These are phyloP conservation scores for Fusarium armeniacum DNA, from an alignment of 2,329 filamentous ascomycete species.

Conservation along the genomic window DNA sequence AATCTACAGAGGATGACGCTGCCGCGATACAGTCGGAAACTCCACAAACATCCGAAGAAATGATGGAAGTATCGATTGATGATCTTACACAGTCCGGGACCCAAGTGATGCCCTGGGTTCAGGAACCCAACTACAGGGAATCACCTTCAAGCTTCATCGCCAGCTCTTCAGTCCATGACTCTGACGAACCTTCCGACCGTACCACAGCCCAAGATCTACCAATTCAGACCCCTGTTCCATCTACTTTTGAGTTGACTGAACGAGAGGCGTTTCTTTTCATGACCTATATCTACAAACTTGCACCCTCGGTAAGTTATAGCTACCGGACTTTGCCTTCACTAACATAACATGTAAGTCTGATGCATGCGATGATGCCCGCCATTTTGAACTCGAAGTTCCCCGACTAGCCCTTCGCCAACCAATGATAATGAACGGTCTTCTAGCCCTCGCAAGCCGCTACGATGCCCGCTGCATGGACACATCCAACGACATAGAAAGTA, in stretches of 20 bases:
- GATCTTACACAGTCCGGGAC: accelerated
- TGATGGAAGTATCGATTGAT: neutral
- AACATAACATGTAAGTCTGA: neutral
- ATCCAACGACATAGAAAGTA: neutral
- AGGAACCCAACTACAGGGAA: neutral
- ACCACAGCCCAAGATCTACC: neutral
- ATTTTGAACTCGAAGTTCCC: constrained; percentile 16
- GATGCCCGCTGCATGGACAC: neutral
- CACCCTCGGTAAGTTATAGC: neutral
- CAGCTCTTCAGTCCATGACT: neutral
- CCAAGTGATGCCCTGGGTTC: neutral
- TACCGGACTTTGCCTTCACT: neutral
- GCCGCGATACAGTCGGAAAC: accelerated
- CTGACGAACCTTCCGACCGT: accelerated
- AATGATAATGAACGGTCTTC: constrained; percentile 17
- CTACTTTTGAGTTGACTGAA: neutral
- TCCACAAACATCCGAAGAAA: accelerated
- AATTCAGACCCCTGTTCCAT: accelerated
- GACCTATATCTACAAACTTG: constrained; percentile 16
- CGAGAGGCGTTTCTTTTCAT: constrained; percentile 15
- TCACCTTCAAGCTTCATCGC: neutral
- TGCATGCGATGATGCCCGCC: constrained; percentile 1
- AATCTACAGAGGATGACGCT: neutral
- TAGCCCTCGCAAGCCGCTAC: constrained; percentile 19
- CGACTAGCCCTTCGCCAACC: constrained; percentile 1